Conservation (phyloP, 2,329 filamentous ascomycete species). For the Ophiosphaerella korrae region DNA sequence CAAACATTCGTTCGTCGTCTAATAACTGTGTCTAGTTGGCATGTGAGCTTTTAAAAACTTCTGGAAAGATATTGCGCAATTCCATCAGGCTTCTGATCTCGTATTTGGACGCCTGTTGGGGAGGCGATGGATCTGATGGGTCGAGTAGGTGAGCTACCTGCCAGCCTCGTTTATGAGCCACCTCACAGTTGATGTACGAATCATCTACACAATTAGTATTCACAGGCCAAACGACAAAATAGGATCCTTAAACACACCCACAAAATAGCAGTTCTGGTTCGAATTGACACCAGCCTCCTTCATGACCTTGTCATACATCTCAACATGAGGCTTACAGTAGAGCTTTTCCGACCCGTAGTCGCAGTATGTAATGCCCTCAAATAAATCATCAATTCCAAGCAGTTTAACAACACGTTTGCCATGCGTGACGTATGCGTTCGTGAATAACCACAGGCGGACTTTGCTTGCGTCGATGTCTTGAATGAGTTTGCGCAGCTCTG, state of each 20-base stretch:
- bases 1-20: neutral
- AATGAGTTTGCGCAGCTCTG: constrained; percentile 74
- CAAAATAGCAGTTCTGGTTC: constrained; percentile 82
- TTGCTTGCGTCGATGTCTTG: constrained; percentile 82
- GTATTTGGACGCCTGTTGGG: constrained; percentile 69
- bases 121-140: constrained; percentile 68
- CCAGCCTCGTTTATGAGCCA: constrained; percentile 83
- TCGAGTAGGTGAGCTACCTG: constrained; percentile 85
- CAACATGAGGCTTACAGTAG: constrained; percentile 82
- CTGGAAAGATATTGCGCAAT: constrained; percentile 75
- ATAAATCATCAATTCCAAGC: constrained; percentile 82
- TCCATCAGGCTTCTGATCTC: constrained; percentile 79
- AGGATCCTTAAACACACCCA: constrained; percentile 65
- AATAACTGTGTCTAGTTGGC: neutral
- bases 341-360: constrained; percentile 78
- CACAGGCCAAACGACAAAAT: neutral
- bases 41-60: constrained; percentile 73
- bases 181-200: constrained; percentile 79
- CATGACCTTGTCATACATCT: constrained; percentile 91
- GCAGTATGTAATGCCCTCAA: constrained; percentile 94
- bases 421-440: constrained; percentile 93
- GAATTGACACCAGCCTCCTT: constrained; percentile 73
- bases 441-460: constrained; percentile 91
- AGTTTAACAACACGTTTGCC: constrained; percentile 80
- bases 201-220: constrained; percentile 69